Percentiles rank a stretch among this genome's conserved stretches.
Conservation (phyloP, 2,329 filamentous ascomycete species). For the Nemania sp. region DNA sequence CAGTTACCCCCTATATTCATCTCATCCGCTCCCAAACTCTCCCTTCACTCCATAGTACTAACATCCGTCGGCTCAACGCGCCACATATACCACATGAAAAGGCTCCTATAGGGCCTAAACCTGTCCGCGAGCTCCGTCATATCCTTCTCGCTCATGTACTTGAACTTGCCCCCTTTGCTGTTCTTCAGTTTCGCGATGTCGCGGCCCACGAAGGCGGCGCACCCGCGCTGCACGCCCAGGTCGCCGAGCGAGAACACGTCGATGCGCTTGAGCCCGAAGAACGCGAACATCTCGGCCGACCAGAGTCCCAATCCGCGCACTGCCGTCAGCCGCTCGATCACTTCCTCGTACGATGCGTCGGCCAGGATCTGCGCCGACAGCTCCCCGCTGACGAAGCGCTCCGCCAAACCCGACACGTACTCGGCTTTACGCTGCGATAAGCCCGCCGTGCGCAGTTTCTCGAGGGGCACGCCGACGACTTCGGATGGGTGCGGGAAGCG, state of each 20-base stretch:
- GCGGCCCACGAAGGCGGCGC: constrained; percentile 82
- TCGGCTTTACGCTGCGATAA: constrained; percentile 94
- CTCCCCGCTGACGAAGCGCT: constrained; percentile 77
- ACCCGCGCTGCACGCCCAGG: constrained; percentile 90
- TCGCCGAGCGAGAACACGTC: constrained; percentile 94
- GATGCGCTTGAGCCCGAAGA: constrained; percentile 90
- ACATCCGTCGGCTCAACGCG: constrained; percentile 79
- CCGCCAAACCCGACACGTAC: constrained; percentile 84
- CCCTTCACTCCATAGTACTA: constrained; percentile 55
- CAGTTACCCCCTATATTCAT: neutral
- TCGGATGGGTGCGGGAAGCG: constrained; percentile 76
- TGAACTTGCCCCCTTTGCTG: constrained; percentile 87
- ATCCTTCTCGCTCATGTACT: constrained; percentile 94
- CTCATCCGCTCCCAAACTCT: neutral
- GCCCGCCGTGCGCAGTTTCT: constrained; percentile 77
- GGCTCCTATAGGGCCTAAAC: constrained; percentile 84
- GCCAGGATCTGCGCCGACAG: constrained; percentile 76
- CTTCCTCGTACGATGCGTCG: constrained; percentile 79
- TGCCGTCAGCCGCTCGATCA: constrained; percentile 79
- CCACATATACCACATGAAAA: constrained; percentile 99
- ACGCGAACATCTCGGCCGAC: constrained; percentile 98
- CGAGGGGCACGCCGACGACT: constrained; percentile 66
- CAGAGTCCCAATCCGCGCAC: constrained; percentile 86
- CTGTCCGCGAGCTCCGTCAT: constrained; percentile 81
- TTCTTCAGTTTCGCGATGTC: constrained; percentile 82